Evolutionary conservation across 2,329 filamentous ascomycete species (phyloP), one percentile per base, ranked within the genome.

Genomic region (Nemania diffusa): DNA sequence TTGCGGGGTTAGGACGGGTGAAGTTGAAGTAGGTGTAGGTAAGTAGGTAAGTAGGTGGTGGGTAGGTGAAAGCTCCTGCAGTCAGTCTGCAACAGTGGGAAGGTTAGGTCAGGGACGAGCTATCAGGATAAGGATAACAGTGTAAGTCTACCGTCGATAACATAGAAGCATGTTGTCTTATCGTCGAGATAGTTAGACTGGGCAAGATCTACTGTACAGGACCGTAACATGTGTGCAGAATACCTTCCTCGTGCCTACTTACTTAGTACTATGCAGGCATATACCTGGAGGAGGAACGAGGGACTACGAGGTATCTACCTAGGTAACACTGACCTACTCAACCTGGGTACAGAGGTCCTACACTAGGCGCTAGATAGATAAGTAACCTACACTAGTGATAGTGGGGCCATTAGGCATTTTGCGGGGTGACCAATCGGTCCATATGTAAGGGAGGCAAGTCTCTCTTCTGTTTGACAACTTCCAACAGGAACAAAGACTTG

Each of bases 1-100:
- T 58, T 68, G 69, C 70, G 72, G 72, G 71, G 71, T 69, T 51
- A 20, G 34, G 29, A 67, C 48, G 52, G 64, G 57, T 65, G 64
- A 67, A 42, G 65, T 64, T 63, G 62, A 60, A 63, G 65, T 44
- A 17, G 34, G 17, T n/a, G 40, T n/a, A 44, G 40, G 40, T 44
- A 44, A n/a, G 11, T n/a, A 44, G 15, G 13, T 15, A 44, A 58
- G 66, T 48, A 50, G 42, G 24, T 22, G 3, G 50, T 48, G 32
- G 37, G 40, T 42, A 26, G 15, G 53, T 40, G 29, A 5, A 32
- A 32, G 24, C 44, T 48, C 44, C 40, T 3, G 11, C 44, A 24
- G 44, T 48, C 44, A 11, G 20, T 27, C 22, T 44, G 11, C n/a
- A n/a, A 40, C 58, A 34, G 42, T 22, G 37, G 58, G 37, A 15